Conservation (phyloP, 1,284 basidiomycete species). For the Peniophora sp. region DNA sequence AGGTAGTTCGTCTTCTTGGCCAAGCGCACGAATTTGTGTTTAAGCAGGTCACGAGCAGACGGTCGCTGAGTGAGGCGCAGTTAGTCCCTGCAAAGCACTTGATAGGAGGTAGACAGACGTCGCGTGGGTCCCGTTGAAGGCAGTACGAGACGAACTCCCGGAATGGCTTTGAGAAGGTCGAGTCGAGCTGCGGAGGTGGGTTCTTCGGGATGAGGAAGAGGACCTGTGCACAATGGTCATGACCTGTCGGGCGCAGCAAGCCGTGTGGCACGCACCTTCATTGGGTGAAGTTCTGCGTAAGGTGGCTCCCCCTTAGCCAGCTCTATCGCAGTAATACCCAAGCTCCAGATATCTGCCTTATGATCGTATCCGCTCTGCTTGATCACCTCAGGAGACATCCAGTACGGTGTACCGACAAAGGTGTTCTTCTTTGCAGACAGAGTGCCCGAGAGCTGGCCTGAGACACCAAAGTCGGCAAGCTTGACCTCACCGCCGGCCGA, state of each 20-base stretch:
- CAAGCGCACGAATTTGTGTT: slow-evolving; percentile 92
- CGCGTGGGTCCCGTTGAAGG: slow-evolving; percentile 88
- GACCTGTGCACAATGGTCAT: slow-evolving; percentile 44
- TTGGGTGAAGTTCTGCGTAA: slow-evolving; percentile 95
- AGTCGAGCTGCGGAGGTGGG: slow-evolving; percentile 84
- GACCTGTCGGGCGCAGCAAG: neutral
- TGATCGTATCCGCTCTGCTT: slow-evolving; percentile 99
- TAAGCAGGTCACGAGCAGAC: slow-evolving; percentile 87
- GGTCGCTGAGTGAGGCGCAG: slow-evolving; percentile 57
- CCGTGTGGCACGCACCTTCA: slow-evolving; percentile 63
- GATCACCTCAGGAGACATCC: slow-evolving; percentile 99
- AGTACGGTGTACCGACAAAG: slow-evolving; percentile 95
- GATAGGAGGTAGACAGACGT: slow-evolving; percentile 43
- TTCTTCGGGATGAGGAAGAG: slow-evolving; percentile 98
- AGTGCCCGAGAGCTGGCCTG: slow-evolving; percentile 94
- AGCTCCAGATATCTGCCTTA: slow-evolving; percentile 97
- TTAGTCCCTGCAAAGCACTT: neutral
- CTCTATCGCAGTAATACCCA: slow-evolving; percentile 97
- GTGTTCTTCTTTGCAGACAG: slow-evolving; percentile 98
- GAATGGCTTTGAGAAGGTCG: slow-evolving; percentile 86
- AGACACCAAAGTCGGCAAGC: slow-evolving; percentile 97
- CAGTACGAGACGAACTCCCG: slow-evolving; percentile 92
- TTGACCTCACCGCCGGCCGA: slow-evolving; percentile 96
- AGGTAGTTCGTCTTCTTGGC: slow-evolving; percentile 93
- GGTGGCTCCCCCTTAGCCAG: slow-evolving; percentile 96